Conservation (phyloP, 2,329 filamentous ascomycete genomes). For the Neodidymelliopsis sp. region DNA sequence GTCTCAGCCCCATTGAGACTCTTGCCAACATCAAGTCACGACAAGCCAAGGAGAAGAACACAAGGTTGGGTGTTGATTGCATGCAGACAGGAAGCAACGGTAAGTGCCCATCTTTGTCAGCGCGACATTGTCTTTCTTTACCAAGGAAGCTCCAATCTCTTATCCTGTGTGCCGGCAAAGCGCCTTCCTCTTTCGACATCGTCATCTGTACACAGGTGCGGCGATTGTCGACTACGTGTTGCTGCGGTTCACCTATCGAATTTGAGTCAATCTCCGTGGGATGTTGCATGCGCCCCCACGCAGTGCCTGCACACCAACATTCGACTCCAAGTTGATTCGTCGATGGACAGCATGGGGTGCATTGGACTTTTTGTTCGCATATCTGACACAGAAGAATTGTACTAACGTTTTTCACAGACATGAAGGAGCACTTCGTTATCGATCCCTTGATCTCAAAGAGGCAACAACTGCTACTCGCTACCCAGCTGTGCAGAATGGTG, state of each 20-base stretch:
- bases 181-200: conserved; percentile 9
- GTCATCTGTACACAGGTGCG: not conserved
- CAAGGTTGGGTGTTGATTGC: conserved; percentile 91
- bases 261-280: not conserved
- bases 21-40: conserved; percentile 94
- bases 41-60: conserved; percentile 86
- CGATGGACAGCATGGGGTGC: conserved; percentile 4
- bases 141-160: no score
- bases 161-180: not conserved
- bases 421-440: conserved; percentile 98
- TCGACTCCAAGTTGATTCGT: conserved; percentile 5
- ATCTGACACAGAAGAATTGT: conserved; percentile 20
- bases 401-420: conserved; percentile 65
- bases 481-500: conserved; percentile 92
- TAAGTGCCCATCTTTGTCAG: conserved; percentile 55
- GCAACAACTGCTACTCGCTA: conserved; percentile 94
- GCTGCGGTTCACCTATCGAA: not conserved
- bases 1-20: conserved; percentile 93
- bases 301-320: conserved; percentile 2
- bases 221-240: not conserved
- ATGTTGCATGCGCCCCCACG: conserved; percentile 4
- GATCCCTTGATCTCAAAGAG: conserved; percentile 98
- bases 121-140: conserved; percentile 1
- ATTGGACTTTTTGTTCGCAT: conserved; percentile 1
- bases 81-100: conserved; percentile 93